Percentiles rank a stretch among this genome's conserved stretches.
Conservation (phyloP, 805 yeast species). For the Ogataea kodamae region DNA sequence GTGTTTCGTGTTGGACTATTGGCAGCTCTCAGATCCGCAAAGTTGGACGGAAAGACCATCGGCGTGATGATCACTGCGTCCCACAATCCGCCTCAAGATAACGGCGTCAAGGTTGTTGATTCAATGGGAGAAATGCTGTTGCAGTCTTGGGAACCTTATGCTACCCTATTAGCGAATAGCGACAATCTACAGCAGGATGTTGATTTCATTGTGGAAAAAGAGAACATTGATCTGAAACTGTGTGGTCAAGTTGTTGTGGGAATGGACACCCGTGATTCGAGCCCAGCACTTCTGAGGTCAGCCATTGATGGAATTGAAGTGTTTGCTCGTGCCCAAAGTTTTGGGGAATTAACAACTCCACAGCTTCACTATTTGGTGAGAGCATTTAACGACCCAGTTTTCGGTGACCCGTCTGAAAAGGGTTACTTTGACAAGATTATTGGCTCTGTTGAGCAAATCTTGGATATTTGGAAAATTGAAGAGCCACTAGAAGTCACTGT, state of each 20-base stretch:
- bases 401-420: slow-evolving; percentile 58
- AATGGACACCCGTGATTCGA: slow-evolving; percentile 85
- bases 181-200: slow-evolving; percentile 39
- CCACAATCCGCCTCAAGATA: slow-evolving; percentile 89
- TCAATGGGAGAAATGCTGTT: slow-evolving; percentile 90
- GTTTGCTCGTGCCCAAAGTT: slow-evolving; percentile 49
- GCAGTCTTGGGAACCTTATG: slow-evolving; percentile 77
- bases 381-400: slow-evolving; percentile 57
- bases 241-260: slow-evolving; percentile 62
- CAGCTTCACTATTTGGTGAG: slow-evolving; percentile 87
- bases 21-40: slow-evolving; percentile 79
- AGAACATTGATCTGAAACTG: slow-evolving; percentile 42
- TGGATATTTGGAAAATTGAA: slow-evolving; percentile 26
- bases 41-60: slow-evolving; percentile 60
- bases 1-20: slow-evolving; percentile 79
- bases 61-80: slow-evolving; percentile 98
- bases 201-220: slow-evolving; percentile 34
- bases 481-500: slow-evolving; percentile 46
- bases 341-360: slow-evolving; percentile 84
- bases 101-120: slow-evolving; percentile 91
- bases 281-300: slow-evolving; percentile 58
- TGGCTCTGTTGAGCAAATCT: slow-evolving; percentile 46
- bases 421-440: slow-evolving; percentile 71
- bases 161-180: slow-evolving; percentile 78
- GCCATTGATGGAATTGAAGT: slow-evolving; percentile 59